Evolutionary conservation across 345 rosid species (phyloP).

Genomic region (Sonneratia caseolaris): DNA sequence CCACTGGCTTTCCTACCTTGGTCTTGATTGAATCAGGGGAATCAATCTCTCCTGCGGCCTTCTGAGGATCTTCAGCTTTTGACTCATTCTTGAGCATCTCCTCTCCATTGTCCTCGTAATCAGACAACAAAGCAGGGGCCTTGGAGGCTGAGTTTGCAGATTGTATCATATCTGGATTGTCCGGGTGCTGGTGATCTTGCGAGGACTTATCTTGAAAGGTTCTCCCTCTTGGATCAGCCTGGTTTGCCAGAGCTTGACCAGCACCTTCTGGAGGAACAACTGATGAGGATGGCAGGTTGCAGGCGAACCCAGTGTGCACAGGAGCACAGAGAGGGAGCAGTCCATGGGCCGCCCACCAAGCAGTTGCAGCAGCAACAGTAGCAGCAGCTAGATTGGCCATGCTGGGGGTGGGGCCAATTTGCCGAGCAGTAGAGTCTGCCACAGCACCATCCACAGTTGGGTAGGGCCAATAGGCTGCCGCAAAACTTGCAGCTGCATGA

Average conservation of each 20-base stretch:
- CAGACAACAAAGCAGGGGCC: conserved; percentile 33
- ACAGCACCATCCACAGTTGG: conserved; percentile 38
- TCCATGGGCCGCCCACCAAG: conserved; percentile 99
- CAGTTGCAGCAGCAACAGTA: conserved; percentile 91
- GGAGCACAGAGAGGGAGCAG: conserved; percentile 71
- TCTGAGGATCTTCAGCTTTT: conserved; percentile 29
- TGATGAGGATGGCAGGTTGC: conserved; percentile 37
- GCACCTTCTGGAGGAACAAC: conserved; percentile 28
- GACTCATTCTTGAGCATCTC: conserved; percentile 24
- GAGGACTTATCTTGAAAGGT: conserved; percentile 23
- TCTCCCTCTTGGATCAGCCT: conserved; percentile 23
- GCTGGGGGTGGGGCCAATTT: conserved; percentile 43
- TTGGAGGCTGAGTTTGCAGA: conserved; percentile 50
- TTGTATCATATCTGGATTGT: conserved; percentile 40
- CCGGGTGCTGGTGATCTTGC: conserved; percentile 32
- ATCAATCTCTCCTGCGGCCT: conserved; percentile 36
- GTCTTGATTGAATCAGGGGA: conserved; percentile 39
- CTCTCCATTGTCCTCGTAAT: conserved; percentile 45
- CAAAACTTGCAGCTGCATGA: conserved; percentile 72
- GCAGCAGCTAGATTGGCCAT: conserved; percentile 77
- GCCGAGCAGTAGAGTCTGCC: conserved; percentile 35
- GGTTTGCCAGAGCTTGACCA: conserved; percentile 25
- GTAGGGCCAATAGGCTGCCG: conserved; percentile 74
- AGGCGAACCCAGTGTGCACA: conserved; percentile 41
- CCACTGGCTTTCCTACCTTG: conserved; percentile 55